Evolutionary conservation across 441 rosid genomes (phyloP).

Genomic region (Erodium trifolium): DNA sequence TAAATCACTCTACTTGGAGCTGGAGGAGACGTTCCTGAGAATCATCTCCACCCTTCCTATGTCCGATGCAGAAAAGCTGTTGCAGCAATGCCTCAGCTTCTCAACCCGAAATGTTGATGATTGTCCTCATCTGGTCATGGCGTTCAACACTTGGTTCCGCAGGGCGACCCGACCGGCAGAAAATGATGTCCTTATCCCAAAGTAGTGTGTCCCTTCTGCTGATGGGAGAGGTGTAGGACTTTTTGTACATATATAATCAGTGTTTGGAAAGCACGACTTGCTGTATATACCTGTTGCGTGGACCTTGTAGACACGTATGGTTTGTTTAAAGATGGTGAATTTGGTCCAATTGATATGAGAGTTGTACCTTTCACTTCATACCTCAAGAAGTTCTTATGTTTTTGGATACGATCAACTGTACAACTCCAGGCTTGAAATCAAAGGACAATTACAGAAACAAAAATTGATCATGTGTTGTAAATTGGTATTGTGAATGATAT

Average conservation of each 20-base stretch:
- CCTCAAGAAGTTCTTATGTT: no score
- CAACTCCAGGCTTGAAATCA: no score
- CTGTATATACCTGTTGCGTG: neutral
- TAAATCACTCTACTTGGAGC: conserved; percentile 41
- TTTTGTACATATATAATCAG: neutral
- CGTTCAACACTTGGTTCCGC: conserved; percentile 67
- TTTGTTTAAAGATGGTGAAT: no score
- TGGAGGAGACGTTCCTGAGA: conserved; percentile 58
- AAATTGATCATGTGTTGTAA: no score
- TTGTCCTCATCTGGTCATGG: conserved; percentile 52
- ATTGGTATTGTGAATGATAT: no score
- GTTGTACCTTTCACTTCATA: no score
- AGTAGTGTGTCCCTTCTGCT: neutral
- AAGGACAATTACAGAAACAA: no score
- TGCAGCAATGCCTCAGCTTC: conserved; percentile 63
- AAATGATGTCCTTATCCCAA: conserved; percentile 15
- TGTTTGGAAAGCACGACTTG: neutral
- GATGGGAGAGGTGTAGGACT: neutral
- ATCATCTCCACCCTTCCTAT: conserved; percentile 59
- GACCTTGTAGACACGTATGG: neutral
- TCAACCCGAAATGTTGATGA: conserved; percentile 55
- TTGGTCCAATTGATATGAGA: no score
- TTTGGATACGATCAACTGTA: no score
- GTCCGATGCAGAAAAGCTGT: conserved; percentile 44
- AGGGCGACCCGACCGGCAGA: conserved; percentile 36